Evolutionary conservation across 371 early-diverging fungal genomes (phyloP), one percentile per base, ranked within the genome.

Genomic region (Rhizopus arrhizus): DNA sequence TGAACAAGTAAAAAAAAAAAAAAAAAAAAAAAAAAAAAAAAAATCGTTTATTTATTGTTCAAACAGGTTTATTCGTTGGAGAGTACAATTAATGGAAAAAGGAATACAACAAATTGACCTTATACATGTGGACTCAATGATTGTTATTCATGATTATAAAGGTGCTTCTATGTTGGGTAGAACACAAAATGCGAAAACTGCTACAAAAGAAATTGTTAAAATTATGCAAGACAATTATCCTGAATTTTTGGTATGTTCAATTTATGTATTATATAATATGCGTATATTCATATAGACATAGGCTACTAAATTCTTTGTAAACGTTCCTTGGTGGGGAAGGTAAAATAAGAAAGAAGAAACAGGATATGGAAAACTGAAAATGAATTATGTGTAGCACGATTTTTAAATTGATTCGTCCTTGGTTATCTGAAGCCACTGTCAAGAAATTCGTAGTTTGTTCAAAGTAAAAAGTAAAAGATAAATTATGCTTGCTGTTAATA

Each of bases 201-300:
- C 85, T 2, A 84, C 84, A 12, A 82, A 77, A 55, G 69, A 64
- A 28, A 65, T 81, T 10, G 80, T 84, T 16, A 74, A 83, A 59
- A 53, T 85, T 46, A 72, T 86, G 80, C 82, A 83, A 35, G 86
- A 85, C 53, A 85, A 85, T 47, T 86, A 86, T 51, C 87, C 87
- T 1, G 87, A 85, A 63, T 79, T 82, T 33, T 68, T 86, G 71
- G 80, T 79, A 78, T 57, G 64, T 53, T 5, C 36, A 11, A 33
- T 4, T 13, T 42, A 16, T 10, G 22, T 31, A 53, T 40, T 40
- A 7, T 12, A 10, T 35, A 15, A 15, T 33, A 15, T 29, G 28
- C 38, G 13, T 46, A 38, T 8, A 33, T 7, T 16, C 36, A 22
- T 22, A 22, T 22, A 22, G 22, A 22, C 46, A 47, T 54, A 79